Percentiles rank a stretch among this genome's conserved stretches.
Evolutionary conservation across 2,329 filamentous ascomycete species (phyloP).

Genomic region (Alternaria sp.): DNA sequence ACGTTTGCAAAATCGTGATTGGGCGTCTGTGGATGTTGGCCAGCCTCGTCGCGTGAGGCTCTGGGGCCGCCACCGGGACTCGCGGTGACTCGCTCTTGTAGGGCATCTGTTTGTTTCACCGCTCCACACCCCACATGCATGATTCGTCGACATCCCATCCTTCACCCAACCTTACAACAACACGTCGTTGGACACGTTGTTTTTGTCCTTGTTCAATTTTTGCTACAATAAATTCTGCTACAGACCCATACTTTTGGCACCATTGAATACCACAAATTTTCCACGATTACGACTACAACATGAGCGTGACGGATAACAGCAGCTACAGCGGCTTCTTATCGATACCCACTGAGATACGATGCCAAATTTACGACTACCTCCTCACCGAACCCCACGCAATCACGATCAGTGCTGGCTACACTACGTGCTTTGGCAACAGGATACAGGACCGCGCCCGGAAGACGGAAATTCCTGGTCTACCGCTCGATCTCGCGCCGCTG

Average conservation of each 20-base stretch:
- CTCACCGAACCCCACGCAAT: slow-evolving; percentile 45
- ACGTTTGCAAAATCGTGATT: slow-evolving; percentile 12
- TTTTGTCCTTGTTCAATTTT: not conserved
- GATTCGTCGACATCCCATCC: slow-evolving; percentile 14
- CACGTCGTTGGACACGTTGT: not conserved
- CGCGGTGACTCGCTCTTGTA: slow-evolving; percentile 23
- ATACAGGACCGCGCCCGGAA: slow-evolving; percentile 35
- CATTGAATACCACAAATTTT: not conserved
- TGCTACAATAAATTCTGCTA: slow-evolving; percentile 7
- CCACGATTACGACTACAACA: not conserved
- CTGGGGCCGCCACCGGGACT: slow-evolving; percentile 16
- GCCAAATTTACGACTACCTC: slow-evolving; percentile 51
- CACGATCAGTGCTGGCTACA: slow-evolving; percentile 49
- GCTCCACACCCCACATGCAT: slow-evolving; percentile 13
- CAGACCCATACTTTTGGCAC: not conserved
- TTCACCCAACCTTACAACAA: slow-evolving; percentile 9
- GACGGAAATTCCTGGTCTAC: slow-evolving; percentile 46
- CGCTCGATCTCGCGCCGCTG: slow-evolving; percentile 43
- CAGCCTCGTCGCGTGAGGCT: slow-evolving; percentile 21
- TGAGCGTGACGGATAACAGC: slow-evolving; percentile 1
- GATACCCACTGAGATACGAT: slow-evolving; percentile 51
- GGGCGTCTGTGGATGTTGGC: slow-evolving; percentile 5
- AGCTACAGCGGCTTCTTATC: slow-evolving; percentile 25
- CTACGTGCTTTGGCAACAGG: slow-evolving; percentile 36
- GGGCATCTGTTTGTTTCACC: slow-evolving; percentile 21